Evolutionary conservation across 352 stramenopile genomes (phyloP), one percentile per base, ranked within the genome.

Genomic region (Globisporangium spiculum): DNA sequence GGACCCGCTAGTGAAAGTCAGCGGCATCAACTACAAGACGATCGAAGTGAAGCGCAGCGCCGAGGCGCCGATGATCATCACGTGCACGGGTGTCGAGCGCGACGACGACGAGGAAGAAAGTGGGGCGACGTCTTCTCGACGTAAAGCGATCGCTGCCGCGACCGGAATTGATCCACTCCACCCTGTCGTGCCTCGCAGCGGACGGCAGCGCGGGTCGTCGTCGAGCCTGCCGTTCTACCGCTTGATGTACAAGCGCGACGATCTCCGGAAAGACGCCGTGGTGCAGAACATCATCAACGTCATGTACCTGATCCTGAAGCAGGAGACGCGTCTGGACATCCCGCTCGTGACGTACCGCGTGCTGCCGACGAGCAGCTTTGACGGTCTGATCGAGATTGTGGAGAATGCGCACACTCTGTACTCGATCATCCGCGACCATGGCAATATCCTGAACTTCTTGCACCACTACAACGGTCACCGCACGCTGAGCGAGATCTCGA

Each of bases 271-370:
- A 68, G 88, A 96, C 67, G 78, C 84, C 3, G 89, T 92, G 36
- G 86, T 96, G 60, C 88, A 94, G 68, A 96, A 94, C 72, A 94
- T 94, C 66, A 96, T 96, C 72, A 93, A 92, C 71, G 83, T 96
- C 66, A 96, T 96, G 88, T 94, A 96, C 69, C 60, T 88, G 60
- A 93, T 96, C 65, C 74, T 96, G 54, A 93, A 96, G 72, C 77
- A 91, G 52, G 88, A 96, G 70, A 94, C 86, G 3, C 78, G 80
- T 3, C 69, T 93, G 12, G 86, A 94, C 63, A 92, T 93, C 63
- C 86, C 86, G 14, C 67, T 96, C 6, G 85, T 94, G 57, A 96
- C 88, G 16, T 96, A 96, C 73, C 88, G 88, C n/a, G 88, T 96
- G 32, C 76, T 94, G 3, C 88, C 88, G 8, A 94, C 88, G 7